Base-by-base conservation (phyloP, 345 rosid genomes). In the Iberis pinnata region DNA sequence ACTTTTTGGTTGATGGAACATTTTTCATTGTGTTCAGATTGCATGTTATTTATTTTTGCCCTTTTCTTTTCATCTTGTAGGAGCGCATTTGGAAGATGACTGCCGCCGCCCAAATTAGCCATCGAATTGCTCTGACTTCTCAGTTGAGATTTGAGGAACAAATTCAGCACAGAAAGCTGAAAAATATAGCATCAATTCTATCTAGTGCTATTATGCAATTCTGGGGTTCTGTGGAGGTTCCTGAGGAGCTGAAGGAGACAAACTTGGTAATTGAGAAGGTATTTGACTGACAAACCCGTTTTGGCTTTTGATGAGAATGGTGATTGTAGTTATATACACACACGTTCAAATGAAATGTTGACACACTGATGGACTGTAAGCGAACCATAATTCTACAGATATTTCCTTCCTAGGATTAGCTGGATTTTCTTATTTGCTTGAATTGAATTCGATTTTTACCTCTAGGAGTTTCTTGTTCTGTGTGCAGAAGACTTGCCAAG, bases 81-180 rank as follows among this genome's bases (percentile, higher is more conserved):
- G 99, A 93, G 77, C 96, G 97, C 27, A 78, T 93, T 56, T 93
- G 99, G 99, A 93, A 93, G 73, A 79, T 70, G 78, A 93, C 97
- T 47, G 89, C 92, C 71, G 97, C 99, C 41, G 78, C 96, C 51
- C 97, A 84, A 78, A 75, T 86, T 68, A 81, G 89, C 73, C 92
- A 37, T 59, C 76, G 73, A 57, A 76, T 67, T 73, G 92, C 85
- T 57, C 71, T 76, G 63, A 69, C 80, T 67, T 83, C 79, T 43
- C 79, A 49, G 59, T 49, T 71, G 66, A 93, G 79, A 72, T 70
- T 71, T 53, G 81, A 80, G 49, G 78, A 76, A 62, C 78, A 52
- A 60, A 70, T 63, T 63, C 79, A 72, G 57, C 59, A 42, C 13
- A 20, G 61, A 65, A 78, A 82, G 74, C 78, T 75, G 6, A 84